Evolutionary conservation across 2,329 filamentous ascomycete species (phyloP).

Genomic region (Aspergillus felis): DNA sequence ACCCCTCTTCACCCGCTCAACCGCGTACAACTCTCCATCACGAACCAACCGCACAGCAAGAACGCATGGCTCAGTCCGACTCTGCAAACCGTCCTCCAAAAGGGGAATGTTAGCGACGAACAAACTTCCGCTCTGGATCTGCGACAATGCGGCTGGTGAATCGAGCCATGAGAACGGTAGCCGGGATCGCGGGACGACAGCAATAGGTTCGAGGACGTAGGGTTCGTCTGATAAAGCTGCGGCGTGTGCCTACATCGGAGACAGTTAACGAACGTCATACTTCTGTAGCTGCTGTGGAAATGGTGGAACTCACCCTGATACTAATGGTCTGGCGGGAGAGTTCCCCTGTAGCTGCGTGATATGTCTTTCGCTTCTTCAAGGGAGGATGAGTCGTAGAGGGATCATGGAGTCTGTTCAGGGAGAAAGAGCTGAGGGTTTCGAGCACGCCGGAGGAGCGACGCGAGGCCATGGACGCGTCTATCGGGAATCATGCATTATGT

Average conservation of each 20-base stretch:
- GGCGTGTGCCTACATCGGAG: slow-evolving; percentile 27
- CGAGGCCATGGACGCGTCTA: slow-evolving; percentile 35
- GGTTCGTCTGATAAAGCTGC: slow-evolving; percentile 33
- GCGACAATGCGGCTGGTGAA: slow-evolving; percentile 19
- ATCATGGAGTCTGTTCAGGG: slow-evolving; percentile 30
- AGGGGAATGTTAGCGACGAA: slow-evolving; percentile 36
- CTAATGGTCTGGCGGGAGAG: slow-evolving; percentile 20
- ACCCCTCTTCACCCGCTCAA: slow-evolving; percentile 38
- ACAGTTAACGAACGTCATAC: background rate
- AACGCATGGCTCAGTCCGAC: slow-evolving; percentile 25
- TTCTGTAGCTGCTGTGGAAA: background rate
- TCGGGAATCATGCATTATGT: slow-evolving; percentile 15
- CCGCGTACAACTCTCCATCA: slow-evolving; percentile 32
- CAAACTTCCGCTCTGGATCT: slow-evolving; percentile 31
- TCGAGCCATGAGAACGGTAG: slow-evolving; percentile 41
- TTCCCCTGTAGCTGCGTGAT: slow-evolving; percentile 14
- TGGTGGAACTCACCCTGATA: slow-evolving; percentile 27
- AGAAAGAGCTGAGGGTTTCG: slow-evolving; percentile 23
- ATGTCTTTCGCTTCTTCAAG: slow-evolving; percentile 34
- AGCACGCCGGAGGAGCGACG: slow-evolving; percentile 26
- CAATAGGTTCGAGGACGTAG: slow-evolving; percentile 34
- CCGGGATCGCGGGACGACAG: slow-evolving; percentile 32
- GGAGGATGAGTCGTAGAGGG: slow-evolving; percentile 15
- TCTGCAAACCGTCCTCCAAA: slow-evolving; percentile 29
- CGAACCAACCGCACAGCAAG: slow-evolving; percentile 29